Evolutionary conservation across 768 basidiomycete genomes (phyloP).

Genomic region (Suillus hirtellus): DNA sequence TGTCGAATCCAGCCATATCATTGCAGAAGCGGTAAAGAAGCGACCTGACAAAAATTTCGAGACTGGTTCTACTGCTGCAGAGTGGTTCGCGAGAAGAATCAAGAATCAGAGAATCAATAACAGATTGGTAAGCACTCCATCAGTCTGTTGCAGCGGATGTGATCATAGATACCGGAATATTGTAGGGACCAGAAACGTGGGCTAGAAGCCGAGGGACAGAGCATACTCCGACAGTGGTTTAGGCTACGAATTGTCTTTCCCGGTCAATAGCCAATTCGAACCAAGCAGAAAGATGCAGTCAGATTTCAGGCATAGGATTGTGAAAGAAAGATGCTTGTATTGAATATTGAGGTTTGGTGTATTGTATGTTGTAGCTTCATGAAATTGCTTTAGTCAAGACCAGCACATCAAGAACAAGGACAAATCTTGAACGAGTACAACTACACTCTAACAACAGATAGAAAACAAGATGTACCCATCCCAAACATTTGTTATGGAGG

Average conservation of each 20-base stretch:
- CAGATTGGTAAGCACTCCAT: slow-evolving; percentile 33
- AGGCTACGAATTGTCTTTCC: neutral
- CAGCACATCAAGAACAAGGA: neutral
- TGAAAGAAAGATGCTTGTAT: neutral
- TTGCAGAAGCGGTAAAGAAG: slow-evolving; percentile 43
- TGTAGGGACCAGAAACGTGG: slow-evolving; percentile 35
- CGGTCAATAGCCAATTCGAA: neutral
- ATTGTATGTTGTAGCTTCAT: neutral
- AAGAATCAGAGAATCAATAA: slow-evolving; percentile 43
- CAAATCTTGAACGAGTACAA: neutral
- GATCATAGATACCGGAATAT: neutral
- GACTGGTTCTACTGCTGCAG: slow-evolving; percentile 37
- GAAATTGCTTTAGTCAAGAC: neutral
- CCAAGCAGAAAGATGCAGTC: neutral
- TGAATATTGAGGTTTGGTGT: neutral
- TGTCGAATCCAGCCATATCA: slow-evolving; percentile 47
- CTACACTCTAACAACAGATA: neutral
- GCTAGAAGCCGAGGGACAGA: slow-evolving; percentile 32
- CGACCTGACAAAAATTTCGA: slow-evolving; percentile 39
- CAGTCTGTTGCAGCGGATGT: neutral
- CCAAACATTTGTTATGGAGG: too few species aligned
- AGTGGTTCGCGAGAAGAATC: slow-evolving; percentile 44
- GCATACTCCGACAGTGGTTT: slow-evolving; percentile 23
- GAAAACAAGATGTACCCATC: too few species aligned
- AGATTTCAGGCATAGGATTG: neutral